phyloP scores from a whole-genome alignment of 345 rosid species.

The Tarenaya hassleriana region DNA sequence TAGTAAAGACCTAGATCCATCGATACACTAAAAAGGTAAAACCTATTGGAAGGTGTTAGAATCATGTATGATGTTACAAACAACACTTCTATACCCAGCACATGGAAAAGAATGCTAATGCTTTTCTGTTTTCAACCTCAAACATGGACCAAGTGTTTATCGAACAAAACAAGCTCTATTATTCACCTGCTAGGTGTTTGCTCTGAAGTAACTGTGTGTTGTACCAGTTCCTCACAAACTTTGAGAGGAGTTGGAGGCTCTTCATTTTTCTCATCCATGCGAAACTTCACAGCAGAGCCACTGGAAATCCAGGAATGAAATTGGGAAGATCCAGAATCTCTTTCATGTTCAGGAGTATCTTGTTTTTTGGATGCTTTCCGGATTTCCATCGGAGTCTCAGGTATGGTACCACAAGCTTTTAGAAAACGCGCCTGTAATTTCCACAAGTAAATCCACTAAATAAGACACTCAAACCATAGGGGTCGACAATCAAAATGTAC shows the following conservation, averaged over 20 bases:
- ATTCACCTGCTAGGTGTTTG: conserved; percentile 59
- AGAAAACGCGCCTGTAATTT: conserved; percentile 54
- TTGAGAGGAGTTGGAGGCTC: conserved; percentile 31
- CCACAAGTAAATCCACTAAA: not conserved
- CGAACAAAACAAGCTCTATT: not conserved
- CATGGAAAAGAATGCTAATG: too few relatives aligned
- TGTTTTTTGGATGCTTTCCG: conserved; percentile 39
- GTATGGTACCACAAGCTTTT: conserved; percentile 56
- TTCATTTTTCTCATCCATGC: conserved; percentile 32
- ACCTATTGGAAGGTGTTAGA: not conserved
- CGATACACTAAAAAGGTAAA: not conserved
- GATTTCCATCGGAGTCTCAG: conserved; percentile 57
- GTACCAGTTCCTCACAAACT: conserved; percentile 31
- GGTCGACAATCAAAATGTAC: not conserved
- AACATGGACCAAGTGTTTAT: conserved; percentile 1
- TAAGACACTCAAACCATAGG: not conserved
- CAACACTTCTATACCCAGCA: not conserved
- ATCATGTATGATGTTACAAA: not conserved
- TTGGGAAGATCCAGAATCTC: conserved; percentile 32
- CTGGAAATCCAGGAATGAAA: conserved; percentile 50
- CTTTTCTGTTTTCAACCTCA: not conserved
- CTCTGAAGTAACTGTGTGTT: conserved; percentile 36
- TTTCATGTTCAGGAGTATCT: conserved; percentile 34
- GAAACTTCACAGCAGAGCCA: conserved; percentile 32
- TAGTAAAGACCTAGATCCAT: not conserved